Evolutionary conservation across 2,329 filamentous ascomycete genomes (phyloP).

Genomic region (Exserohilum turcica): DNA sequence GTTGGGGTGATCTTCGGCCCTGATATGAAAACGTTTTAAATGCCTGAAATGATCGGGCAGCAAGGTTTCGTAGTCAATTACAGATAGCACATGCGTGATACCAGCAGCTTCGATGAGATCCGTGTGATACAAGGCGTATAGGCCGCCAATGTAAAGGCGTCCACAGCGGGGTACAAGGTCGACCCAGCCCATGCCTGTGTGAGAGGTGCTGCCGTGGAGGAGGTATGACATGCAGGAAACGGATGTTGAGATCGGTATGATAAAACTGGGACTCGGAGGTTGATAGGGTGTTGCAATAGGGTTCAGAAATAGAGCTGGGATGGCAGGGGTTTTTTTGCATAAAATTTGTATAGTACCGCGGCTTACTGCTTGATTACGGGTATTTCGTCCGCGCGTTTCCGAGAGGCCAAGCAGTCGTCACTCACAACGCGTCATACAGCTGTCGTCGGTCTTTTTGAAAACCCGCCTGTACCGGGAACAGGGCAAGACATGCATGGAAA

Average conservation of each 20-base stretch:
- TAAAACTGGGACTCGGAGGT: too few relatives aligned
- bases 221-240: constrained; percentile 35
- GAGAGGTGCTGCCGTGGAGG: constrained; percentile 36
- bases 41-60: constrained; percentile 34
- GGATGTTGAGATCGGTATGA: too few relatives aligned
- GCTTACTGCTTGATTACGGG: background rate
- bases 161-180: constrained; percentile 45
- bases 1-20: constrained; percentile 43
- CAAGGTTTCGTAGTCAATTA: constrained; percentile 42
- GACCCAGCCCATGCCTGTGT: constrained; percentile 47
- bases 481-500: too few relatives aligned
- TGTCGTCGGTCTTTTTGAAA: too few relatives aligned
- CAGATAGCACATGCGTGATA: constrained; percentile 42
- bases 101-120: constrained; percentile 40
- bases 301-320: background rate
- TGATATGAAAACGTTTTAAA: constrained; percentile 38
- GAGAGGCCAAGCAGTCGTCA: too few relatives aligned
- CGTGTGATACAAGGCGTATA: constrained; percentile 50
- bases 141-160: constrained; percentile 50
- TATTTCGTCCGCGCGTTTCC: too few relatives aligned
- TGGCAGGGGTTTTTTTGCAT: too few relatives aligned
- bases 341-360: constrained; percentile 9
- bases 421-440: too few relatives aligned
- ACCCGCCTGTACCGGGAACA: too few relatives aligned
- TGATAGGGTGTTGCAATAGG: background rate